phyloP scores from a whole-genome alignment of 2,329 filamentous ascomycete genomes.

The Fusarium nematophilum region DNA sequence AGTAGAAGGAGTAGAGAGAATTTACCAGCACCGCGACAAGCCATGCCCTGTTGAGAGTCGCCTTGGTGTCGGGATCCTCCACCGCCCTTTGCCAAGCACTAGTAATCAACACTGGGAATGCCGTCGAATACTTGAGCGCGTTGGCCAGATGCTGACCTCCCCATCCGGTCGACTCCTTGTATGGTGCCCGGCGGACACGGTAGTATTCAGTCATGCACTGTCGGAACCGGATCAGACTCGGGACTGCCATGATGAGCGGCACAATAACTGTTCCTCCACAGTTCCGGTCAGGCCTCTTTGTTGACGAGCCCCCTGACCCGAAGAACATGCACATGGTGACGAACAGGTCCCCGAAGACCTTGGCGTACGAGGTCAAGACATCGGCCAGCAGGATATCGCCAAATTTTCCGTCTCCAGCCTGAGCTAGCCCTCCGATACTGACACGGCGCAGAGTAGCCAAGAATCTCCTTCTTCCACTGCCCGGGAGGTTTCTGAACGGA shows the following conservation, averaged over 20 bases:
- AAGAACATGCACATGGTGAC: conserved; percentile 94
- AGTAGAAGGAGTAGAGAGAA: conserved; percentile 96
- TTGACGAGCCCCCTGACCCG: conserved; percentile 75
- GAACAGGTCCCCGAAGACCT: conserved; percentile 89
- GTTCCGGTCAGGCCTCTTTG: conserved; percentile 80
- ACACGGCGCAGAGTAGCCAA: conserved; percentile 81
- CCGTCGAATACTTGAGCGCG: conserved; percentile 92
- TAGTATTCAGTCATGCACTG: conserved; percentile 92
- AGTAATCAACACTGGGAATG: conserved; percentile 90
- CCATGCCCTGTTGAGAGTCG: conserved; percentile 69
- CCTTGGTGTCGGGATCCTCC: conserved; percentile 55
- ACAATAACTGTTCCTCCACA: conserved; percentile 85
- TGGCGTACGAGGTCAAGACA: conserved; percentile 93
- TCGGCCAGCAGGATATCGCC: conserved; percentile 94
- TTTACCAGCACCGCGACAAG: conserved; percentile 81
- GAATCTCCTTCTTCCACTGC: conserved; percentile 79
- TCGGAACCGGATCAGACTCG: conserved; percentile 85
- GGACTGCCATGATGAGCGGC: conserved; percentile 84
- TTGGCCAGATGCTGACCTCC: conserved; percentile 92
- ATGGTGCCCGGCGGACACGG: conserved; percentile 72
- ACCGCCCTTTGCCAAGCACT: conserved; percentile 77
- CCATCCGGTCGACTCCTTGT: conserved; percentile 71
- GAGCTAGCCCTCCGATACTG: conserved; percentile 85
- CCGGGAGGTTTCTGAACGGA: conserved; percentile 75
- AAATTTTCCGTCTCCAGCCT: conserved; percentile 90